Percentiles rank a stretch among this genome's conserved stretches.
These are phyloP conservation scores for Rubia yunnanensis DNA, from an alignment of 257 asterid genomes.

Conservation along the genomic window DNA sequence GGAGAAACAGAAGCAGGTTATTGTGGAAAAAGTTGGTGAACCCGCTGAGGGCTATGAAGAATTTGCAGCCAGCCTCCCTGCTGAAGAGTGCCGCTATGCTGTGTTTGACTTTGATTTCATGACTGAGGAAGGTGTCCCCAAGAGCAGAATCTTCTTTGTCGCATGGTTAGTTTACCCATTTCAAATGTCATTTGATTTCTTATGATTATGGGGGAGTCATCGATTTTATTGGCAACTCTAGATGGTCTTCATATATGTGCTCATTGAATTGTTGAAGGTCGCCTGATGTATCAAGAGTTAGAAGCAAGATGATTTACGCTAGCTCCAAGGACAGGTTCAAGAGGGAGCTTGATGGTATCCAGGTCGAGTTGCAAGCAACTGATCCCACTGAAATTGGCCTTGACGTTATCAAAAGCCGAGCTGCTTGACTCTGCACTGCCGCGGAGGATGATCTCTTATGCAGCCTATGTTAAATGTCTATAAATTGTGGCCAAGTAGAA, in stretches of 20 bases:
- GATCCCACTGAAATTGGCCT: conserved; percentile 35
- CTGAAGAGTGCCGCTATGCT: conserved; percentile 34
- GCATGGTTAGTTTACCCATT: conserved; percentile 20
- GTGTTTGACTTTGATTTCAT: conserved; percentile 31
- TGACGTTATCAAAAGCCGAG: conserved; percentile 32
- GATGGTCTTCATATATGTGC: neutral
- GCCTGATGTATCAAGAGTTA: conserved; percentile 27
- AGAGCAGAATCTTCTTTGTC: conserved; percentile 31
- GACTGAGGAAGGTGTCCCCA: conserved; percentile 27
- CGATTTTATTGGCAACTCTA: neutral
- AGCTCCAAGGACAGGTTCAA: conserved; percentile 40
- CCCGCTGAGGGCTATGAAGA: conserved; percentile 29
- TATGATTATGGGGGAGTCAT: neutral
- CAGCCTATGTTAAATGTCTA: conserved; percentile 21
- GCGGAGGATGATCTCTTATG: conserved; percentile 3
- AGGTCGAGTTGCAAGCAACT: conserved; percentile 36
- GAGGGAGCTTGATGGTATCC: conserved; percentile 34
- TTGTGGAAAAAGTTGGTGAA: conserved; percentile 31
- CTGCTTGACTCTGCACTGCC: conserved; percentile 15
- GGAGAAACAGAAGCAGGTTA: conserved; percentile 27
- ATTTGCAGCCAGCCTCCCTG: conserved; percentile 28
- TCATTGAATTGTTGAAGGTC: conserved; percentile 22
- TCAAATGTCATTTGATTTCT: neutral
- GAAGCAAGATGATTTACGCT: conserved; percentile 37
- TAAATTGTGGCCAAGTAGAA: conserved; percentile 24